These are phyloP conservation scores for Solidago caesia DNA, from an alignment of 129 eudicot genomes.

Conservation along the genomic window DNA sequence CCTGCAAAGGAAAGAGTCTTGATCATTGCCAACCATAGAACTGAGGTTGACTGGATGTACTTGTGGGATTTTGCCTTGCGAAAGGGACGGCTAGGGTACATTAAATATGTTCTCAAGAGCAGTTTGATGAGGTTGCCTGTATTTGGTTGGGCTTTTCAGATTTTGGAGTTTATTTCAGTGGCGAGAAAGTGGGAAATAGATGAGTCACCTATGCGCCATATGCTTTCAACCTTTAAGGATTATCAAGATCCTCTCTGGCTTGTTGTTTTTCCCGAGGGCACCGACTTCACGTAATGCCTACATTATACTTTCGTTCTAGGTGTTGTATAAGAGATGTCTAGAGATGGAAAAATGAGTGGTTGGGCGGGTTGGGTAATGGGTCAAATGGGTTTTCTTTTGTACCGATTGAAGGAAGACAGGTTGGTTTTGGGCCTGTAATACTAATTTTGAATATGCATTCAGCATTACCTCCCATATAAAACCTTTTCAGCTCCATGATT, in stretches of 20 bases:
- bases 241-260: constrained; percentile 82
- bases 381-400: not conserved
- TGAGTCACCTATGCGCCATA: constrained; percentile 53
- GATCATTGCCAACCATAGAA: constrained; percentile 83
- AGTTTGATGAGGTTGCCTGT: constrained; percentile 90
- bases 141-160: constrained; percentile 93
- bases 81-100: constrained; percentile 67
- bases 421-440: not conserved
- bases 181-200: constrained; percentile 86
- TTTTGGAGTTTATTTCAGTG: constrained; percentile 79
- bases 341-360: not conserved
- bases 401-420: not conserved
- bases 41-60: constrained; percentile 98
- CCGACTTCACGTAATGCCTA: constrained; percentile 77
- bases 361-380: constrained; percentile 1
- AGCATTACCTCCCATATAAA: not conserved
- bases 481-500: not conserved
- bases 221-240: constrained; percentile 66
- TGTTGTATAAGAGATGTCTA: not conserved
- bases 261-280: constrained; percentile 92
- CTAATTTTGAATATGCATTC: not conserved
- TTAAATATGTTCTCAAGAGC: constrained; percentile 81
- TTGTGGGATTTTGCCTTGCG: constrained; percentile 94
- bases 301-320: constrained; percentile 19
- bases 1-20: constrained; percentile 58